Evolutionary conservation across 2,329 filamentous ascomycete genomes (phyloP).

Genomic region (Balansia obtecta): DNA sequence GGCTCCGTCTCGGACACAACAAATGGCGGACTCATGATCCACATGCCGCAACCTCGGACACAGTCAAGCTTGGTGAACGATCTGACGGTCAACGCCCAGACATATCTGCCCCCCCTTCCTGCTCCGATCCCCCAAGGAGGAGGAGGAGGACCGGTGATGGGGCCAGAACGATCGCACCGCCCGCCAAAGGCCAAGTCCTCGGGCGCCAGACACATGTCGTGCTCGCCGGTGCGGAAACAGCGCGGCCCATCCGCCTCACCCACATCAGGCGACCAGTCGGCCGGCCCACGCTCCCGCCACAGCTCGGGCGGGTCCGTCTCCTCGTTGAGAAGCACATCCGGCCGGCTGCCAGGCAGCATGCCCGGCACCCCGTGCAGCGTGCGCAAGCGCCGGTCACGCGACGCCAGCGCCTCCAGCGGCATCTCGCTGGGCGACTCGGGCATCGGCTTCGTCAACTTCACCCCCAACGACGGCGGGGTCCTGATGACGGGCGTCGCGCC

Average conservation of each 20-base stretch:
- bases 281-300: constrained; percentile 21
- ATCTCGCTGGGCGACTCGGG: constrained; percentile 16
- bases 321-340: constrained; percentile 23
- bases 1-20: constrained; percentile 18
- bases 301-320: constrained; percentile 26
- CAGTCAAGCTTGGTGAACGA: constrained; percentile 25
- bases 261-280: constrained; percentile 19
- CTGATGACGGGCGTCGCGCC: constrained; percentile 87
- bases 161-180: constrained; percentile 26
- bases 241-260: constrained; percentile 28
- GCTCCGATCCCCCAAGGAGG: constrained; percentile 8
- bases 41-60: constrained; percentile 36
- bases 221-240: constrained; percentile 29
- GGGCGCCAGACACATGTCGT: constrained; percentile 35
- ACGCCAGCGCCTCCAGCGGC: constrained; percentile 18
- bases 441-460: constrained; percentile 79
- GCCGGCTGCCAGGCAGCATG: constrained; percentile 20
- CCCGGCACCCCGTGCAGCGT: constrained; percentile 28
- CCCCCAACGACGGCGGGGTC: constrained; percentile 61
- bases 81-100: constrained; percentile 20
- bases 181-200: constrained; percentile 42
- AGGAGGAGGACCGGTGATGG: constrained; percentile 1
- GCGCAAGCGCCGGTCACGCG: constrained; percentile 26
- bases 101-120: constrained; percentile 22
- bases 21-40: constrained; percentile 35